Evolutionary conservation across 1,139 yeast species (phyloP).

Genomic region (Taphrina populina): DNA sequence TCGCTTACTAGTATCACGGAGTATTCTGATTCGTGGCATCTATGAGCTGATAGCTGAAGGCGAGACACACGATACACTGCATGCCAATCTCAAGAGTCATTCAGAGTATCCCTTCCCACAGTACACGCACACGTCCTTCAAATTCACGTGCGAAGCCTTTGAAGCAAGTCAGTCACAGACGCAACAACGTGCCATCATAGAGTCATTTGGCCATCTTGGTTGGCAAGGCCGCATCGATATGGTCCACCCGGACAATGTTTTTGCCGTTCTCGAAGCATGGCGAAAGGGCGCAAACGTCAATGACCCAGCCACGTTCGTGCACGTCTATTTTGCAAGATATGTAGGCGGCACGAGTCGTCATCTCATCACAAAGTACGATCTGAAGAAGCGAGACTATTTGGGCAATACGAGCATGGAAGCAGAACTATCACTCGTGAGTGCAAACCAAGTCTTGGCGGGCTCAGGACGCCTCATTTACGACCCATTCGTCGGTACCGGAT

Average conservation of each 20-base stretch:
- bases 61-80: constrained; percentile 55
- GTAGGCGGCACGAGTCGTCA: constrained; percentile 62
- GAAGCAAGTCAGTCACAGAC: constrained; percentile 62
- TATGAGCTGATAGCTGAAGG: constrained; percentile 88
- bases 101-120: constrained; percentile 35
- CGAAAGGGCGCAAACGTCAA: constrained; percentile 39
- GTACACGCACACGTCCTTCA: constrained; percentile 58
- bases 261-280: constrained; percentile 74
- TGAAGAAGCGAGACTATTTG: constrained; percentile 78
- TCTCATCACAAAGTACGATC: constrained; percentile 67
- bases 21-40: constrained; percentile 70
- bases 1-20: constrained; percentile 58
- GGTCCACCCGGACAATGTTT: constrained; percentile 73
- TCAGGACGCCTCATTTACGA: constrained; percentile 71
- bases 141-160: constrained; percentile 75
- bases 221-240: constrained; percentile 75
- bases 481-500: constrained; percentile 97
- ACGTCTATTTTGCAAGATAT: constrained; percentile 38
- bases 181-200: constrained; percentile 64
- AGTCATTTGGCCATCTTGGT: constrained; percentile 65
- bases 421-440: constrained; percentile 36
- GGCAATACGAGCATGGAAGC: constrained; percentile 98
- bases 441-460: constrained; percentile 49
- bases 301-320: constrained; percentile 3
- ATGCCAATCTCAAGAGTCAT: constrained; percentile 52